Percentiles rank a stretch among this genome's conserved stretches.
Evolutionary conservation across 306 rosid genomes (phyloP).

Genomic region (Pyrus communis): DNA sequence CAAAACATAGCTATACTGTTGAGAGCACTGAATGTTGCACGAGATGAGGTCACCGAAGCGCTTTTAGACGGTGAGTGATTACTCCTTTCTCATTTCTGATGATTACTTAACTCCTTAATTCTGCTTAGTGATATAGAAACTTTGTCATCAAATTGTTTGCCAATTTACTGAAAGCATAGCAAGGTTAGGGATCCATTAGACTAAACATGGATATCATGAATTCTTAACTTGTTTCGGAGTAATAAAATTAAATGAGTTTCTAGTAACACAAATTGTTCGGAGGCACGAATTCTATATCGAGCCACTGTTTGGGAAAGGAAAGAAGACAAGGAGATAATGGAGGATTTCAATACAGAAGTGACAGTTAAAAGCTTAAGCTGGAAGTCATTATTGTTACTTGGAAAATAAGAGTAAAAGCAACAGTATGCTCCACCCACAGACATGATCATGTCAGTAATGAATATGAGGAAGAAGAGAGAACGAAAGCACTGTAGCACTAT

Average conservation of each 20-base stretch:
- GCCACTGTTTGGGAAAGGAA: background rate
- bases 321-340: conserved; percentile 2
- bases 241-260: background rate
- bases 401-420: conserved; percentile 12
- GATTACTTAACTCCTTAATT: conserved; percentile 6
- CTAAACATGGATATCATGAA: background rate
- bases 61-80: conserved; percentile 71
- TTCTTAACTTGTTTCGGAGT: background rate
- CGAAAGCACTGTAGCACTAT: background rate
- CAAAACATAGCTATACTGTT: conserved; percentile 89
- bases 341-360: conserved; percentile 4
- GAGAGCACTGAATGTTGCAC: conserved; percentile 87
- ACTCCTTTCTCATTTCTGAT: conserved; percentile 6
- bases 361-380: conserved; percentile 10
- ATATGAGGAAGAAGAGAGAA: background rate
- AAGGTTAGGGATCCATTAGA: background rate
- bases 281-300: background rate
- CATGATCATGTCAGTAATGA: conserved; percentile 29
- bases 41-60: conserved; percentile 92
- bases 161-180: background rate
- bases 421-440: conserved; percentile 25
- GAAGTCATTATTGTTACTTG: conserved; percentile 28
- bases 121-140: background rate
- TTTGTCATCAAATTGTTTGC: background rate
- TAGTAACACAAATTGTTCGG: conserved; percentile 3